Evolutionary conservation across 148 eudicot species (phyloP).

Genomic region (Chenopodium album): DNA sequence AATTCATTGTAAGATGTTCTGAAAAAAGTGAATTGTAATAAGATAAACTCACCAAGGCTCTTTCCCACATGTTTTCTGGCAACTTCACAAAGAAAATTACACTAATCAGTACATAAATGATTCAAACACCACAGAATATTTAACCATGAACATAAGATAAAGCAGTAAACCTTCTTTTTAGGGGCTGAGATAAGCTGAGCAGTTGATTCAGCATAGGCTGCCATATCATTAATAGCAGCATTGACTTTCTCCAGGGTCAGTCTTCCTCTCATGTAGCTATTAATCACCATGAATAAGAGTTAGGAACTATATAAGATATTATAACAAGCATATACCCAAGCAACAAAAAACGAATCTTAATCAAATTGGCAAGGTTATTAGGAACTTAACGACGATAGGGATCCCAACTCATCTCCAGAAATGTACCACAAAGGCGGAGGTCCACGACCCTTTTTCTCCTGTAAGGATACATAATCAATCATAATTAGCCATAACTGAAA

Average conservation of each 20-base stretch:
- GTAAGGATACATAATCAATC: conserved; percentile 10
- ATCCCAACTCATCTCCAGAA: conserved; percentile 66
- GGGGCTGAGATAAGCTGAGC: conserved; percentile 76
- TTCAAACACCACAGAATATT: conserved; percentile 6
- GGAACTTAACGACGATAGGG: conserved; percentile 72
- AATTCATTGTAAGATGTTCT: neutral
- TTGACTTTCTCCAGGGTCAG: conserved; percentile 87
- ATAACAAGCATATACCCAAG: neutral
- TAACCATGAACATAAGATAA: conserved; percentile 13
- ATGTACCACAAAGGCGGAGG: conserved; percentile 82
- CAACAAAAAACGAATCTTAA: neutral
- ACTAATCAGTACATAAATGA: conserved; percentile 28
- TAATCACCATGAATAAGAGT: conserved; percentile 16
- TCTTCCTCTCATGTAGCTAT: conserved; percentile 91
- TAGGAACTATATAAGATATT: neutral
- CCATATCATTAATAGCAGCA: conserved; percentile 82
- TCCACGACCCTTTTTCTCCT: conserved; percentile 85
- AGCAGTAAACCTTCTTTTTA: conserved; percentile 69
- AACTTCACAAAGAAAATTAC: conserved; percentile 49
- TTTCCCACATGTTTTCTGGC: conserved; percentile 69
- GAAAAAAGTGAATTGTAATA: neutral
- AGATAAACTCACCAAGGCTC: conserved; percentile 69
- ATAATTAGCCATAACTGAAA: neutral
- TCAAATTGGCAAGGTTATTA: conserved; percentile 7
- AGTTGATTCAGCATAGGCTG: conserved; percentile 83